Evolutionary conservation across 805 yeast genomes (phyloP).

Genomic region (Candida nitratophila): DNA sequence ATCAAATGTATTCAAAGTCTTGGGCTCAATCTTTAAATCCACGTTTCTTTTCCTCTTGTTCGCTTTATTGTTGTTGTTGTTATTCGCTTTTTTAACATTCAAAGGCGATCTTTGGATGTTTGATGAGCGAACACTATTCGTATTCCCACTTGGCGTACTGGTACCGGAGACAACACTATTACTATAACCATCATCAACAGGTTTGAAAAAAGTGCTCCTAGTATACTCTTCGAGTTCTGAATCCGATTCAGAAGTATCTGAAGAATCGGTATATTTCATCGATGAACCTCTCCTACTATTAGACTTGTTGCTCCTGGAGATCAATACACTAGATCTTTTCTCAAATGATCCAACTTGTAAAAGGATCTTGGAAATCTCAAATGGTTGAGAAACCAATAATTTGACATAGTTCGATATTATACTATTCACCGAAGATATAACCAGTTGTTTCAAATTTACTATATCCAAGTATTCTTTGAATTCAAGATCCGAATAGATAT

Average conservation of each 20-base stretch:
- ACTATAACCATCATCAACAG: background rate
- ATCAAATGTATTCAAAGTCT: constrained; percentile 56
- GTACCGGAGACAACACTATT: background rate
- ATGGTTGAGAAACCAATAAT: constrained; percentile 74
- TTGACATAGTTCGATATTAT: constrained; percentile 64
- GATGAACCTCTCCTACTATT: too few relatives aligned
- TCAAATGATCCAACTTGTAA: constrained; percentile 71
- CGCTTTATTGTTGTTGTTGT: background rate
- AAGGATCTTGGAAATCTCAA: constrained; percentile 72
- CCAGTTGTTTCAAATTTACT: constrained; percentile 47
- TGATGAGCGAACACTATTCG: background rate
- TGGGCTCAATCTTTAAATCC: constrained; percentile 40
- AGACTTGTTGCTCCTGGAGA: background rate
- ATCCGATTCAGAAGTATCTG: constrained; percentile 7
- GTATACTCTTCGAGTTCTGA: background rate
- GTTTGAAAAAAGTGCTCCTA: background rate
- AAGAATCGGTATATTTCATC: constrained; percentile 1
- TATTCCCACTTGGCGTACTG: background rate
- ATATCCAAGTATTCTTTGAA: constrained; percentile 59
- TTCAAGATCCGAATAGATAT: constrained; percentile 51
- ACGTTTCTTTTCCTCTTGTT: background rate
- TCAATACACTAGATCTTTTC: background rate
- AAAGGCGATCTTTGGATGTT: background rate
- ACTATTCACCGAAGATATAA: constrained; percentile 50
- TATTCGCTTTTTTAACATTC: background rate